phyloP scores from a whole-genome alignment of 2,329 filamentous ascomycete genomes.

The Didymella pomorum region DNA sequence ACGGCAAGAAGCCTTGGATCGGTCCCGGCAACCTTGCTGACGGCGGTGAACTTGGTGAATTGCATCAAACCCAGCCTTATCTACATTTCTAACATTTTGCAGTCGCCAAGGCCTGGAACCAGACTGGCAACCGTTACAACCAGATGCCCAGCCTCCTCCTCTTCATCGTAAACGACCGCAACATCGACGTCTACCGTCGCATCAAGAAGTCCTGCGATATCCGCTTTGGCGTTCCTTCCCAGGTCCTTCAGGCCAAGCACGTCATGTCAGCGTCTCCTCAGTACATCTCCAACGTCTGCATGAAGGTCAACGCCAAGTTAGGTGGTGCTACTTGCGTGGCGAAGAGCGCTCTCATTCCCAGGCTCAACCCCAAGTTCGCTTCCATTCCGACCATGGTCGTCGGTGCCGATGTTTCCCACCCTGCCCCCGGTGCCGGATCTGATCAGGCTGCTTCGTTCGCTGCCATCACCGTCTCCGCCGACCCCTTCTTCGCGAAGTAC shows the following conservation, averaged over 20 bases:
- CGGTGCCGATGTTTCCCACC: constrained; percentile 90
- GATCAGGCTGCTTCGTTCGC: constrained; percentile 73
- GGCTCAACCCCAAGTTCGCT: constrained; percentile 24
- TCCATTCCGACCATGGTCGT: constrained; percentile 75
- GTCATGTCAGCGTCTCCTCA: constrained; percentile 76
- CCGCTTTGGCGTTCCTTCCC: constrained; percentile 81
- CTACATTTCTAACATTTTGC: constrained; percentile 33
- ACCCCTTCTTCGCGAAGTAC: constrained; percentile 75
- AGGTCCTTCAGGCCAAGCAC: constrained; percentile 77
- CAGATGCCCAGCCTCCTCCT: constrained; percentile 77
- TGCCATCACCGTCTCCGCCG: constrained; percentile 83
- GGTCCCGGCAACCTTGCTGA: constrained; percentile 42
- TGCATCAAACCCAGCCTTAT: too few relatives aligned
- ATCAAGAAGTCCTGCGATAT: constrained; percentile 92
- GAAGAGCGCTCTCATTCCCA: constrained; percentile 44
- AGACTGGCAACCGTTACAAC: constrained; percentile 63
- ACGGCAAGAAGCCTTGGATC: constrained; percentile 45
- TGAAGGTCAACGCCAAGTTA: constrained; percentile 98
- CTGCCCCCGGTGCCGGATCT: constrained; percentile 64
- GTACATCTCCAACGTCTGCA: constrained; percentile 90
- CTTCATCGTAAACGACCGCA: constrained; percentile 76
- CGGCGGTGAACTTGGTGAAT: constrained; percentile 51
- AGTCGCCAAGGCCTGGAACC: constrained; percentile 64
- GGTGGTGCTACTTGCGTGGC: constrained; percentile 76
- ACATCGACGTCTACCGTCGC: constrained; percentile 76